phyloP scores from a whole-genome alignment of 2,329 filamentous ascomycete genomes.

The Curvularia sp. region DNA sequence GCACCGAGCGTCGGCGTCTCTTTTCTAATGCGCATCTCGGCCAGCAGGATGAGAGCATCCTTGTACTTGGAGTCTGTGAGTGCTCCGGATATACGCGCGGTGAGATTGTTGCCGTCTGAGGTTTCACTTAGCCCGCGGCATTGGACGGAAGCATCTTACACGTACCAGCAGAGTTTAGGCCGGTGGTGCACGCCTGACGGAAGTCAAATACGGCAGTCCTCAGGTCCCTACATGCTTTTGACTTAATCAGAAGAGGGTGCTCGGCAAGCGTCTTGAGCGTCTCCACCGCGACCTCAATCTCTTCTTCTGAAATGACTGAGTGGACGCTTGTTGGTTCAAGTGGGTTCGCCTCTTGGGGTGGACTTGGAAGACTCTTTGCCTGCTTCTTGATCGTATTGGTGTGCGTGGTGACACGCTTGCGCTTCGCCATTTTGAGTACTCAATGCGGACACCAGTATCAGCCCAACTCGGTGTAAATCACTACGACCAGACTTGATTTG shows the following conservation, averaged over 20 bases:
- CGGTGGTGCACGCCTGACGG: slow-evolving; percentile 71
- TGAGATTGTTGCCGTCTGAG: slow-evolving; percentile 66
- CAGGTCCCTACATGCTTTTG: slow-evolving; percentile 71
- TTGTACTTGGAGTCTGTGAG: slow-evolving; percentile 69
- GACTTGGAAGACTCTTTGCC: slow-evolving; percentile 33
- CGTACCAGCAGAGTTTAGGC: slow-evolving; percentile 64
- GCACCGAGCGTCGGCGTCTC: slow-evolving; percentile 72
- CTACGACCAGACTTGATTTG: background rate
- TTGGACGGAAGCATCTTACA: background rate
- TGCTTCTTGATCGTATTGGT: slow-evolving; percentile 34
- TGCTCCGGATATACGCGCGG: slow-evolving; percentile 70
- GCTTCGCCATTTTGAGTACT: slow-evolving; percentile 34
- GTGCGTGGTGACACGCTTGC: slow-evolving; percentile 35
- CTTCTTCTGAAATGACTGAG: slow-evolving; percentile 66
- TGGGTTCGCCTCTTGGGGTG: slow-evolving; percentile 32
- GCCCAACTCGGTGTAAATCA: background rate
- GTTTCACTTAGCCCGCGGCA: slow-evolving; percentile 11
- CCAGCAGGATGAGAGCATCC: slow-evolving; percentile 69
- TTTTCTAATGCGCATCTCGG: slow-evolving; percentile 72
- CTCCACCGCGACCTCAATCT: slow-evolving; percentile 71
- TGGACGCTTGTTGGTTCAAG: slow-evolving; percentile 60
- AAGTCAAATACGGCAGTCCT: slow-evolving; percentile 73
- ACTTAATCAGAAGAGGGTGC: slow-evolving; percentile 70
- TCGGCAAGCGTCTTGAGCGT: slow-evolving; percentile 65
- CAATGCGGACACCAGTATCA: background rate